Base-by-base conservation (phyloP, 2,329 filamentous ascomycete species). In the Diaporthe longicolla region DNA sequence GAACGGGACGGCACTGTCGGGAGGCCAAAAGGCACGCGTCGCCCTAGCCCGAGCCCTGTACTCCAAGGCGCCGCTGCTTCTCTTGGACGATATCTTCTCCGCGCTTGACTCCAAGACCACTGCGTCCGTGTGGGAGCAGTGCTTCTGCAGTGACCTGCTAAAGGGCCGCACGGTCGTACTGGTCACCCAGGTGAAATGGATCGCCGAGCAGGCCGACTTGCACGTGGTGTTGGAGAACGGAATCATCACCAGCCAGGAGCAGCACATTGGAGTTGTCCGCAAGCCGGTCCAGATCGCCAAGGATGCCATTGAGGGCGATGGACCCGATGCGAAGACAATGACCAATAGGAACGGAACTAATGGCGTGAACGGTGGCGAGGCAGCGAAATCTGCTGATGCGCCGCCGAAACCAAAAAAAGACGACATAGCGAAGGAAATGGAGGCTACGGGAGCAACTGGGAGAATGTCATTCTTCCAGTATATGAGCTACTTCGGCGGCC, bases 1-100 rank as follows among this genome's bases (percentile, higher is more conserved):
- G 77, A 88, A 87, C 70, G 89, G 88, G 0, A 85, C 88, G 8
- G 88, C 88, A 4, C 80, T 91, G 11, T 90, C 88, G 0, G 89
- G 89, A 29, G 89, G 89, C 0, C 89, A 90, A 76, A 89, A 89
- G 76, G 88, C 88, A 40, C 84, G 89, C 8, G 87, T 91, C 48
- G 88, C 89, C 17, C 79, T 91, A 45, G 89, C 89, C 1, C 84
- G 89, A 73, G 87, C 89, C 9, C 79, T 91, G 1, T 91, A 91
- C 79, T 90, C 89, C 1, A 87, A 87, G 71, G 85, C 89, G 0
- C 83, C 87, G 1, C 82, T 90, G 2, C 81, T 91, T 29, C 82
- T 91, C 0, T 84, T 91, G 1, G 89, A 91, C 75, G 89, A 91
- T 73, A 85, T 91, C 3, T 89, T 91, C 76, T 89, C 89, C 0